Evolutionary conservation across 495 filamentous ascomycete genomes (phyloP).

Genomic region (Thermothielavioides terrestris): DNA sequence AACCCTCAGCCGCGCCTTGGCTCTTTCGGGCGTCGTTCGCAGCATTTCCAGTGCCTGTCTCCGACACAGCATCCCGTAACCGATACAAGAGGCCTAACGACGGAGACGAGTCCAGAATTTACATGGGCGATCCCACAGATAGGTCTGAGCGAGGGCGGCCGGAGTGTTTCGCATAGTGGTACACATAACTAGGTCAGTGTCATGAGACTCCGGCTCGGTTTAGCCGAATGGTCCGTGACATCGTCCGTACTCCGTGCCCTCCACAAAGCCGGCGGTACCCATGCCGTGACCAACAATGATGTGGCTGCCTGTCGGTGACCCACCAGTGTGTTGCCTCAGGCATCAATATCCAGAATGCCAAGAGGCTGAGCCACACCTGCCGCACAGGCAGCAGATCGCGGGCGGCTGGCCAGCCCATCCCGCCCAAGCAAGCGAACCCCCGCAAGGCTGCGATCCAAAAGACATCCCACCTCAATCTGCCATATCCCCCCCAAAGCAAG

Average conservation of each 20-base stretch:
- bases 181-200: conserved; percentile 1
- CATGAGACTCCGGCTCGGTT: conserved; percentile 5
- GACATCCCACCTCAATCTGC: conserved; percentile 4
- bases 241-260: too few relatives aligned
- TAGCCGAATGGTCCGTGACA: too few relatives aligned
- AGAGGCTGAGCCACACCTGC: conserved; percentile 10
- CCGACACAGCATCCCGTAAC: background rate
- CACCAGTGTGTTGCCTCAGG: conserved; percentile 8
- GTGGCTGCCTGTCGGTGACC: conserved; percentile 23
- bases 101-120: too few relatives aligned
- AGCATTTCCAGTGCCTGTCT: background rate
- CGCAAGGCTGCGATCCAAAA: conserved; percentile 22
- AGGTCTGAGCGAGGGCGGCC: background rate
- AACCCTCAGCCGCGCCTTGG: background rate
- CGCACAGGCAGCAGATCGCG: background rate
- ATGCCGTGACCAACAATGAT: background rate
- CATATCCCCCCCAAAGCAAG: background rate
- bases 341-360: conserved; percentile 1
- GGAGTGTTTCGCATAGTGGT: conserved; percentile 8
- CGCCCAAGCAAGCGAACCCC: conserved; percentile 19
- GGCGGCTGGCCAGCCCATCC: too few relatives aligned
- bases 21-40: background rate
- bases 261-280: background rate
- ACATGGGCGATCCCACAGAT: background rate
- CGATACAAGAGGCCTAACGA: too few relatives aligned